Base-by-base conservation (phyloP, 2,329 filamentous ascomycete genomes). In the Blastomyces parvus region DNA sequence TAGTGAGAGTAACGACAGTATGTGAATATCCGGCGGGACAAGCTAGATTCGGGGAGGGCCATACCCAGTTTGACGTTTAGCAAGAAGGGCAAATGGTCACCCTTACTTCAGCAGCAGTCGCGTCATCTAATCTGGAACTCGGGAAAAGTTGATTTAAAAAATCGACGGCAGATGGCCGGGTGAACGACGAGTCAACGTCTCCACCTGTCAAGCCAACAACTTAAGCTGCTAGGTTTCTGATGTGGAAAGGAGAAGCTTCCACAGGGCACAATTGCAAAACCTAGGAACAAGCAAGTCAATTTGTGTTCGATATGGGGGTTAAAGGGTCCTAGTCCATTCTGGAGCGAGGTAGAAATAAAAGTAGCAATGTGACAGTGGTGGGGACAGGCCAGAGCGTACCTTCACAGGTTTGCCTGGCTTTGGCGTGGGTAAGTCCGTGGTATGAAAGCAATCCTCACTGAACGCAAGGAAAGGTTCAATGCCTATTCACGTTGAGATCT, bases 121-220 rank as follows among this genome's bases (percentile, higher is more conserved):
- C 76, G 75, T 74, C 76, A 78, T 78, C 75, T 77, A 74, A 75
- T 72, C 72, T 71, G 70, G 66, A 68, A 70, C 69, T 68, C 67
- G 70, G 67, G 65, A 70, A 73, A 74, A 9, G 76, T 77, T 78
- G 73, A 62, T 58, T 64, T 62, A 59, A 61, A 62, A 66, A 62
- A 75, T 70, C 70, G 70, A 72, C 68, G 70, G 71, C 72, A 71
- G 68, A 69, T 66, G 69, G 70, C 68, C 68, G 73, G 72, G 72
- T 73, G 72, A 76, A 79, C 74, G 64, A 77, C 77, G 77, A 79
- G 73, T 74, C 68, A 79, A 79, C 77, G 77, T 74, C 76, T 79
- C 77, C 76, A 76, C 73, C 70, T 71, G 74, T 71, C 69, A 71
- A 72, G 70, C 68, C 60, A 65, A 66, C 70, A 71, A 68, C 27